phyloP scores from a whole-genome alignment of 306 rosid genomes.

The Glycine soja region DNA sequence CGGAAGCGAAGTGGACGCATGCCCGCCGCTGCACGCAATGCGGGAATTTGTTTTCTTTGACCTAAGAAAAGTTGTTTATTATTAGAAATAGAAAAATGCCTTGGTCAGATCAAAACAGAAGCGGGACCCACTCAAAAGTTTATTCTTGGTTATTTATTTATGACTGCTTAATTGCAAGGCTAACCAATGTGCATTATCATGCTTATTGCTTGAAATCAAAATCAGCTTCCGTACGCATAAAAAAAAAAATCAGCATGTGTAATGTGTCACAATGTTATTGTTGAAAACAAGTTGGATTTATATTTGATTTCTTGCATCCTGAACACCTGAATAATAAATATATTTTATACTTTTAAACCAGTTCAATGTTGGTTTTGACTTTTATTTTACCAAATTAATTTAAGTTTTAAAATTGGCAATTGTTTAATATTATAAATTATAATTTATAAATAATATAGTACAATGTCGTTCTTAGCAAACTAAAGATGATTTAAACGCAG shows the following conservation, averaged over 20 bases:
- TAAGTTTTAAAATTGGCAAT: too few relatives aligned
- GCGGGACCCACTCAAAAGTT: not conserved
- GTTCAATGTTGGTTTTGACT: too few relatives aligned
- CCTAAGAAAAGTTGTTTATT: not conserved
- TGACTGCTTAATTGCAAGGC: not conserved
- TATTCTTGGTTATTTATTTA: not conserved
- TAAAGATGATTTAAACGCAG: not conserved
- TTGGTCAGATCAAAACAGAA: slow-evolving; percentile 15
- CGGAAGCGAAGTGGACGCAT: not conserved
- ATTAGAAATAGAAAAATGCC: not conserved
- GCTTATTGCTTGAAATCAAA: not conserved
- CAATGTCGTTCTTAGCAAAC: not conserved
- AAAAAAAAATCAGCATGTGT: too few relatives aligned
- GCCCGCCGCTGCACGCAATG: slow-evolving; percentile 16
- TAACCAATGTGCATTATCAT: not conserved
- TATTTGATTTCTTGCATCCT: not conserved
- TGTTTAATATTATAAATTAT: too few relatives aligned
- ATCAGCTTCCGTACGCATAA: not conserved
- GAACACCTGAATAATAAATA: not conserved
- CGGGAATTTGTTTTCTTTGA: slow-evolving; percentile 8
- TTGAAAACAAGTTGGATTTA: not conserved
- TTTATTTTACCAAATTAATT: too few relatives aligned
- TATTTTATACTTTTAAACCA: too few relatives aligned
- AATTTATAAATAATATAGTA: too few relatives aligned
- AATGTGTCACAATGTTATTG: not conserved